Conservation (phyloP, 164 flowering plant genomes). For the Nelumbo lutea region DNA sequence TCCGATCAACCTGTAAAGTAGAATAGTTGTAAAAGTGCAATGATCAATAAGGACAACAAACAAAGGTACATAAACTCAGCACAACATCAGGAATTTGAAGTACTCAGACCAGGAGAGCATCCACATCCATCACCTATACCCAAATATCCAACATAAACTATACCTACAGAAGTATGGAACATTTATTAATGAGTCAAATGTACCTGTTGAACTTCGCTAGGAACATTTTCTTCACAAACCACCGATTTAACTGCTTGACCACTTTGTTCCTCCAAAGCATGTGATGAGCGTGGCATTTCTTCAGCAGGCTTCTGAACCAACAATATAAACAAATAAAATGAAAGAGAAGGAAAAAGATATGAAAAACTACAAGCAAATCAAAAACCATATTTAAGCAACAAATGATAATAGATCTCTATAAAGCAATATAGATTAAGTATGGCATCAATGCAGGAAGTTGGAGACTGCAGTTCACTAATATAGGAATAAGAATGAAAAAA, state of each 20-base stretch:
- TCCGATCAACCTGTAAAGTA: constrained; percentile 71
- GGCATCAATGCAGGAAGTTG: background rate
- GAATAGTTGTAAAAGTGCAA: constrained; percentile 6
- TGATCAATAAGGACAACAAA: background rate
- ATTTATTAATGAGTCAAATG: background rate
- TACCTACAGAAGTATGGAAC: background rate
- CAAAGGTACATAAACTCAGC: background rate
- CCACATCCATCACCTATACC: background rate
- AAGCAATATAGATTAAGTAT: background rate
- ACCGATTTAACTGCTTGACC: constrained; percentile 20
- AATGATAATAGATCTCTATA: background rate
- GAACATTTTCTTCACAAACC: constrained; percentile 23
- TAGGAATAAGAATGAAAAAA: constrained; percentile 1
- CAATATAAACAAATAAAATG: background rate
- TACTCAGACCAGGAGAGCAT: background rate
- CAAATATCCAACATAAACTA: background rate
- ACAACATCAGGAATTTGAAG: background rate
- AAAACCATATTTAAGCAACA: background rate
- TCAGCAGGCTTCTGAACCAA: constrained; percentile 33
- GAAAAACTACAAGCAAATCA: background rate
- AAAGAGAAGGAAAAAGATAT: background rate
- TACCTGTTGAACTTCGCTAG: constrained; percentile 56
- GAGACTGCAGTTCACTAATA: background rate
- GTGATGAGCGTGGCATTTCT: constrained; percentile 21
- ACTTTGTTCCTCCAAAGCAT: constrained; percentile 21